Conservation (phyloP, 2,329 filamentous ascomycete species). For the Aspergillus pseudoterreus region DNA sequence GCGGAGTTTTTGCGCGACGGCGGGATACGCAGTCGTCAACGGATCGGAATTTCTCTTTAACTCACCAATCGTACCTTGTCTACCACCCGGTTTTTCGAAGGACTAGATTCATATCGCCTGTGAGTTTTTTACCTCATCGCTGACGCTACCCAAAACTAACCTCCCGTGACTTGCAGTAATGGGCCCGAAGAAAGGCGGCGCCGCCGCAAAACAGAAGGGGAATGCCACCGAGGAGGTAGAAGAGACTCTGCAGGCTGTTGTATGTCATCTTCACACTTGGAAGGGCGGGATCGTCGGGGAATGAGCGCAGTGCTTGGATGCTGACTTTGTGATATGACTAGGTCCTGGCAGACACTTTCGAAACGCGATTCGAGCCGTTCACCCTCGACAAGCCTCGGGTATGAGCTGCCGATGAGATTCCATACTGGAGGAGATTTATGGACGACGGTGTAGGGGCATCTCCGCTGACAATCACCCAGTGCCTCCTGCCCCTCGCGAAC, state of each 20-base stretch:
- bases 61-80: background rate
- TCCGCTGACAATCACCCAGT: conserved; percentile 49
- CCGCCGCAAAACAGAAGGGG: conserved; percentile 26
- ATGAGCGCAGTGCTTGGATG: conserved; percentile 9
- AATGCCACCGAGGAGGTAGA: conserved; percentile 56
- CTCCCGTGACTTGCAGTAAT: conserved; percentile 17
- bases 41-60: background rate
- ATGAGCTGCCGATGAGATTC: conserved; percentile 27
- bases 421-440: background rate
- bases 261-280: conserved; percentile 33
- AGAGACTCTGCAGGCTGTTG: conserved; percentile 61
- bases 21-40: too few relatives aligned
- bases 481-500: conserved; percentile 88
- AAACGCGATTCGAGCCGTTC: conserved; percentile 86
- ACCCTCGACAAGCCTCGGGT: conserved; percentile 85
- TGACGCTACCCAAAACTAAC: background rate
- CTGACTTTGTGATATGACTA: conserved; percentile 32
- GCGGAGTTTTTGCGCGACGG: conserved; percentile 26
- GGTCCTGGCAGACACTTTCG: conserved; percentile 92
- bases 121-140: background rate
- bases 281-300: background rate
- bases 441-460: conserved; percentile 1
- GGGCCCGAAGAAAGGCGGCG: conserved; percentile 34
- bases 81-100: background rate
- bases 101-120: background rate